Conservation (phyloP, 129 eudicot species). For the Flaveria bidentis region DNA sequence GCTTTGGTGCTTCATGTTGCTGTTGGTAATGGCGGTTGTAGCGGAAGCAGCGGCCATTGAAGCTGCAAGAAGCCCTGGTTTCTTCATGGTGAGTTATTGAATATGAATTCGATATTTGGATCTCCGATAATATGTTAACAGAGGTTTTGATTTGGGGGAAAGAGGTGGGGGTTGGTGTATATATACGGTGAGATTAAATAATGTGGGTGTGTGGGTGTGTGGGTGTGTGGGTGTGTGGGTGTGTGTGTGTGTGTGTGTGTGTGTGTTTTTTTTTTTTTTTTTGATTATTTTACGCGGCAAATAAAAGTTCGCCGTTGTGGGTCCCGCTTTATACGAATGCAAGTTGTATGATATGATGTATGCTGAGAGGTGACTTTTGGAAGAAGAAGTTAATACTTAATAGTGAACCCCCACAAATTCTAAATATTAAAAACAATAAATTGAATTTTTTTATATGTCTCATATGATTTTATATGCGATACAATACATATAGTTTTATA, state of each 20-base stretch:
- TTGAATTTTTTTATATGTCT: no score
- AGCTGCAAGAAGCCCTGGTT: conserved; percentile 34
- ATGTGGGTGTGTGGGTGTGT: background rate
- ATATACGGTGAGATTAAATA: conserved; percentile 4
- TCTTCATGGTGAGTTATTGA: conserved; percentile 19
- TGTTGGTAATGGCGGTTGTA: conserved; percentile 15
- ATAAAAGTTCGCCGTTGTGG: conserved; percentile 28
- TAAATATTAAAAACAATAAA: background rate
- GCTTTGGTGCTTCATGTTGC: conserved; percentile 12
- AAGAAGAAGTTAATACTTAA: background rate
- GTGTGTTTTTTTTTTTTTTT: background rate
- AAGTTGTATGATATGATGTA: background rate
- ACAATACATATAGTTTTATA: no score
- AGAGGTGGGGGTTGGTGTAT: background rate
- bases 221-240: no score
- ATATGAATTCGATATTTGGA: background rate
- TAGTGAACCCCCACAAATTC: background rate
- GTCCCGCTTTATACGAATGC: background rate
- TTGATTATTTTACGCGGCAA: conserved; percentile 43
- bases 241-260: no score
- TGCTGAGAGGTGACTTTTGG: background rate
- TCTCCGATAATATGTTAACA: background rate
- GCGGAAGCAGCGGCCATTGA: conserved; percentile 43
- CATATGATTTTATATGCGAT: no score
- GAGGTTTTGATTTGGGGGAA: conserved; percentile 8